Evolutionary conservation across 2,329 filamentous ascomycete species (phyloP).

Genomic region (Gnomoniopsis smithogilvyi): DNA sequence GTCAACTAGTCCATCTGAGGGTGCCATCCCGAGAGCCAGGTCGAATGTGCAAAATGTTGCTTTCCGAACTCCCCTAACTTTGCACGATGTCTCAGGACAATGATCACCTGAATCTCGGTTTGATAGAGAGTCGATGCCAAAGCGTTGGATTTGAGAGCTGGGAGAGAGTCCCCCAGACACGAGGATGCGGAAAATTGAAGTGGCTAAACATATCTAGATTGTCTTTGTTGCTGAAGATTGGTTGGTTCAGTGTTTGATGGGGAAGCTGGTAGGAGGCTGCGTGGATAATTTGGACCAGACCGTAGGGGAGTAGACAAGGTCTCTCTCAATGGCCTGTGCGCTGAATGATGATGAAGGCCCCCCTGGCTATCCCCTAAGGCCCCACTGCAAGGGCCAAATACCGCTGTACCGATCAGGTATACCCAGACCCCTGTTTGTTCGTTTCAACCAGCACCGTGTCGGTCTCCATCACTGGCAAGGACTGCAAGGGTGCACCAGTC

Average conservation of each 20-base stretch:
- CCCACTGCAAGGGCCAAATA: no score
- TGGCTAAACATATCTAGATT: not conserved
- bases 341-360: conserved; percentile 4
- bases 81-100: conserved; percentile 1
- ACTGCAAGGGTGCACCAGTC: conserved; percentile 3
- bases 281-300: not conserved
- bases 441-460: conserved; percentile 18
- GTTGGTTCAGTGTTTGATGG: not conserved
- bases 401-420: conserved; percentile 14
- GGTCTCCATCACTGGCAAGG: conserved; percentile 12
- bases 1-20: not conserved
- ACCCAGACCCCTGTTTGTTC: conserved; percentile 15
- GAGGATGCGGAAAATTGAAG: not conserved
- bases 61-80: conserved; percentile 7
- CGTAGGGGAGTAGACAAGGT: not conserved
- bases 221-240: not conserved
- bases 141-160: no score
- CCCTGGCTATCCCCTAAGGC: conserved; percentile 5
- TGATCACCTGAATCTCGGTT: conserved; percentile 1
- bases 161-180: not conserved
- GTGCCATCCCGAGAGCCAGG: not conserved
- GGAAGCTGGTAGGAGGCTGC: not conserved
- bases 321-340: conserved; percentile 11
- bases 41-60: not conserved
- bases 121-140: not conserved